phyloP scores from a whole-genome alignment of 2,329 filamentous ascomycete species.

The Ophiosphaerella korrae region DNA sequence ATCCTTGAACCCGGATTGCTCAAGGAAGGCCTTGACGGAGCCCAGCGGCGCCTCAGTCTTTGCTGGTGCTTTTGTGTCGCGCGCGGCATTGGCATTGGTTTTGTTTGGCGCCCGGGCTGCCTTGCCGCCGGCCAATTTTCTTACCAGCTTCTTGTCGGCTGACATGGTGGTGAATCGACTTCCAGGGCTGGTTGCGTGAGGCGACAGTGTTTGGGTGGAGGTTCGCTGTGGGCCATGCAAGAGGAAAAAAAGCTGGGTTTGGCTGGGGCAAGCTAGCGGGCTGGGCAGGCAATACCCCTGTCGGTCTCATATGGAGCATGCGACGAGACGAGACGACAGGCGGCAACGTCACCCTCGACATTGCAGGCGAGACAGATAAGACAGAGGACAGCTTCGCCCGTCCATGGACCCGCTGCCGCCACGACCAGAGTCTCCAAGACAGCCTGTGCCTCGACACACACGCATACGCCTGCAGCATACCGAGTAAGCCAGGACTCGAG shows the following conservation, averaged over 20 bases:
- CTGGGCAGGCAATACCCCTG: too few species aligned
- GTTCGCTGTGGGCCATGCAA: conserved; percentile 7
- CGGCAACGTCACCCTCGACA: background rate
- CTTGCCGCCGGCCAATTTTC: conserved; percentile 18
- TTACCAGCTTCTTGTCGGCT: conserved; percentile 24
- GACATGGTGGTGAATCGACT: conserved; percentile 29
- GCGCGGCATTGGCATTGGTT: background rate
- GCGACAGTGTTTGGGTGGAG: conserved; percentile 3
- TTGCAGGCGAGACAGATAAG: background rate
- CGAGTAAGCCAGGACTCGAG: background rate
- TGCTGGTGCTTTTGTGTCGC: conserved; percentile 9
- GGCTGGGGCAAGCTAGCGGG: conserved; percentile 9
- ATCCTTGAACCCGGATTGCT: conserved; percentile 39
- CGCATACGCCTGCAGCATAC: background rate
- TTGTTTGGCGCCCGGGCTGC: conserved; percentile 15
- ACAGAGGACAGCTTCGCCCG: too few species aligned
- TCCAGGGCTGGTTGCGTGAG: background rate
- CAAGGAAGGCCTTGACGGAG: conserved; percentile 43
- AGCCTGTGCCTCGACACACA: background rate
- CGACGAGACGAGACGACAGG: conserved; percentile 16
- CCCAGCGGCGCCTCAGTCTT: conserved; percentile 25
- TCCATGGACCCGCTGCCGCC: conserved; percentile 10
- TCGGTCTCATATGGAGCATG: conserved; percentile 17
- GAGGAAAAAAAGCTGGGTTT: conserved; percentile 27
- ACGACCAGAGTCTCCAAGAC: too few species aligned